Conservation (phyloP, 352 stramenopile species). For the Phytophthora kernoviae region DNA sequence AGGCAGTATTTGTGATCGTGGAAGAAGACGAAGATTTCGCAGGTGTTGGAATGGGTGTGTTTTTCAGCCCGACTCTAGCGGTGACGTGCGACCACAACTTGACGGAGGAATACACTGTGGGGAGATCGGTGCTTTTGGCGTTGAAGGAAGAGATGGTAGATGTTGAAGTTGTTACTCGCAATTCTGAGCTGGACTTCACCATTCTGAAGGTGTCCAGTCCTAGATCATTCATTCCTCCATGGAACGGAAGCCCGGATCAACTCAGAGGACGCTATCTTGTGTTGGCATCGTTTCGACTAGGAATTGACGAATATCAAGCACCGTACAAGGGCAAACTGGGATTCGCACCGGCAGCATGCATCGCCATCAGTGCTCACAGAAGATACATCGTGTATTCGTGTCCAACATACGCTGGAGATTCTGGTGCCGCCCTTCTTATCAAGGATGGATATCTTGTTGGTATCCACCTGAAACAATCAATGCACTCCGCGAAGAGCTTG, state of each 20-base stretch:
- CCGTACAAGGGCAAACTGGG: slow-evolving; percentile 5
- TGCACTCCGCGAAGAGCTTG: slow-evolving; percentile 17
- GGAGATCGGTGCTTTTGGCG: slow-evolving; percentile 21
- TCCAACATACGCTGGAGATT: too few species aligned
- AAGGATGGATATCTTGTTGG: slow-evolving; percentile 32
- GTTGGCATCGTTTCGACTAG: slow-evolving; percentile 28
- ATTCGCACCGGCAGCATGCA: slow-evolving; percentile 9
- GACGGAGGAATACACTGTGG: slow-evolving; percentile 22
- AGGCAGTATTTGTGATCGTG: slow-evolving; percentile 6
- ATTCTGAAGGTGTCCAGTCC: slow-evolving; percentile 8
- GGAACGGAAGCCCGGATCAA: slow-evolving; percentile 16
- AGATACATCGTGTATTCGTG: too few species aligned
- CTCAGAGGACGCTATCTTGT: slow-evolving; percentile 19
- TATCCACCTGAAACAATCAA: slow-evolving; percentile 34
- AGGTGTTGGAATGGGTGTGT: slow-evolving; percentile 7
- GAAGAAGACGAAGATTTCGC: background rate
- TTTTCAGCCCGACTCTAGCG: too few species aligned
- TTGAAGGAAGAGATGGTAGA: slow-evolving; percentile 26
- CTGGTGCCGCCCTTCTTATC: slow-evolving; percentile 12
- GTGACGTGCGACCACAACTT: too few species aligned
- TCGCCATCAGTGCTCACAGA: too few species aligned
- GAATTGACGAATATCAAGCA: too few species aligned
- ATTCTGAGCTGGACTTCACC: slow-evolving; percentile 9
- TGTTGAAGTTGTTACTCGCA: too few species aligned
- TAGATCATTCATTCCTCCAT: slow-evolving; percentile 10